Base-by-base conservation (phyloP, 2,329 filamentous ascomycete genomes). In the Cryphonectria nitschkei region DNA sequence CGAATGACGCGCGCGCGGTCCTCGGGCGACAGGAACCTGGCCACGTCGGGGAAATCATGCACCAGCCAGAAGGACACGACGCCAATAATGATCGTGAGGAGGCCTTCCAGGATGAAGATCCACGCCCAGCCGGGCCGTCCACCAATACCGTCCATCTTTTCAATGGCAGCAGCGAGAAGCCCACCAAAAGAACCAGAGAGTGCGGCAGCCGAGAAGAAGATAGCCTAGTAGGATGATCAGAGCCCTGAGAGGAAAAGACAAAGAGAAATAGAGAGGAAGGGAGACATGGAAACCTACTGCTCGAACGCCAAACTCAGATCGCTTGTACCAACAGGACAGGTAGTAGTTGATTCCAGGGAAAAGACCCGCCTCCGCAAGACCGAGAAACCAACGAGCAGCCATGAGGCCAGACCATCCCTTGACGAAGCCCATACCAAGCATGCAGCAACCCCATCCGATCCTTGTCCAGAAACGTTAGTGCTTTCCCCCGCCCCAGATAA, bases 201-300 rank as follows among this genome's bases (percentile, higher is more conserved):
- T 0, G 93, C 92, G 0, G 93, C 93, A 0, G 92, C 92, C 0
- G 91, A 93, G 82, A 95, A 95, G 84, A 95, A 94, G 58, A 93
- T 89, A 22, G 92, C 91, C 70, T 81, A 68, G 13, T 2, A 39
- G 0, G 22, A 8, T 5, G 8, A 26, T 65, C 41, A 68, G 63
- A 4, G 7, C 29, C 2, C 13, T 6, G n/a, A 54, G 26, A 37
- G 29, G 16, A 16, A 29, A 9, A 26, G 26, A 46, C 41, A 64
- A 4, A 26, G 26, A 46, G 34, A 64, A 4, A 7, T 19, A 39
- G 3, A 11, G 19, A 19, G 16, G 32, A 32, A 8, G 58, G n/a
- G 34, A 52, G 46, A 50, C 1, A 50, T 7, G 9, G 46, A 50
- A 8, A 71, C 74, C 66, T n/a, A 77, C 75, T 1, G 80, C 89